These are phyloP conservation scores for Colletotrichum sidae DNA, from an alignment of 2,329 filamentous ascomycete genomes.

Conservation along the genomic window DNA sequence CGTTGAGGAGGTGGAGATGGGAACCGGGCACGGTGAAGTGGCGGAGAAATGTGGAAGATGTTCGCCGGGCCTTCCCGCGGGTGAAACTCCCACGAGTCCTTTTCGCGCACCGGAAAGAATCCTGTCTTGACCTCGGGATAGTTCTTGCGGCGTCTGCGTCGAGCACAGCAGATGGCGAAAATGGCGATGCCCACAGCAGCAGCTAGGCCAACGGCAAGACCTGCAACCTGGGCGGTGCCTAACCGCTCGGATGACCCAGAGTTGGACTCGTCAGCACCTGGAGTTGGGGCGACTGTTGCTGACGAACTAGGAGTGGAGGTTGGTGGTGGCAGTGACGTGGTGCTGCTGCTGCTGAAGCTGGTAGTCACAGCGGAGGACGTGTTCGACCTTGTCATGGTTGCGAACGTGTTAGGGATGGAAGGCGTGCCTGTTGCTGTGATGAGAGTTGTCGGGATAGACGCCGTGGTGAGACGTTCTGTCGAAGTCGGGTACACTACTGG, in stretches of 20 bases:
- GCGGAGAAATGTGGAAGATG: constrained; percentile 57
- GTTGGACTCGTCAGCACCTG: constrained; percentile 28
- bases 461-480: constrained; percentile 19
- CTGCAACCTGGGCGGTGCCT: constrained; percentile 34
- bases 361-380: neutral
- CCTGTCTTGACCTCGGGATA: constrained; percentile 51
- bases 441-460: constrained; percentile 30
- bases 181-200: constrained; percentile 54
- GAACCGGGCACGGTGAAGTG: constrained; percentile 46
- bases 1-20: constrained; percentile 37
- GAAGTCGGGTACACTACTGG: constrained; percentile 29
- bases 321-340: constrained; percentile 22
- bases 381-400: constrained; percentile 32
- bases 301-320: constrained; percentile 15
- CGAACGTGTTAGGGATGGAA: constrained; percentile 23
- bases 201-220: constrained; percentile 35
- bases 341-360: constrained; percentile 33
- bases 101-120: constrained; percentile 51
- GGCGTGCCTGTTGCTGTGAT: constrained; percentile 25
- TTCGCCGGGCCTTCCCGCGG: constrained; percentile 34
- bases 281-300: constrained; percentile 19
- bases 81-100: constrained; percentile 49
- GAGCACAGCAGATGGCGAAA: constrained; percentile 58
- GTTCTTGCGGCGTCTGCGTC: constrained; percentile 54
- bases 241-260: constrained; percentile 25